Conservation (phyloP, 225 moss, liverwort and hornwort genomes). For the Bryoerythrophyllum caledonicum region DNA sequence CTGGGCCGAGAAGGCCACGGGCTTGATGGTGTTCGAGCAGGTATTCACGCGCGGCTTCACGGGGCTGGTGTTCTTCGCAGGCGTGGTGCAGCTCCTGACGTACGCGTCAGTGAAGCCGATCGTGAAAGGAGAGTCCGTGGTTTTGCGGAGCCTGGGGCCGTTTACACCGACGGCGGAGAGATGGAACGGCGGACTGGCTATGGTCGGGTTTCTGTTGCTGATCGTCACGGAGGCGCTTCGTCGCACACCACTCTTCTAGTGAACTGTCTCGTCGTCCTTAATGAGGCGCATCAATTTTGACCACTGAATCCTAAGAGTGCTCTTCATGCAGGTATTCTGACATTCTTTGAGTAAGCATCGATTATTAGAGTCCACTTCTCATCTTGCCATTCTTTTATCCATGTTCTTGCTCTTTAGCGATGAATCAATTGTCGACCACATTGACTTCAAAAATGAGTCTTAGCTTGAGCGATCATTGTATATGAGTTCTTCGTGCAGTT, state of each 20-base stretch:
- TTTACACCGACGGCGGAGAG: constrained; percentile 22
- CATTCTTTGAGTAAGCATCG: not conserved
- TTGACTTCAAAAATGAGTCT: too few species aligned
- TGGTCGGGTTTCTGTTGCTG: constrained; percentile 14
- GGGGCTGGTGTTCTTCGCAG: constrained; percentile 19
- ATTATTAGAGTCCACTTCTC: not conserved
- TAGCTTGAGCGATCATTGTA: not conserved
- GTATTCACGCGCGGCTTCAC: constrained; percentile 9
- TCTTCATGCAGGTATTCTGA: not conserved
- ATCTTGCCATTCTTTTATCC: not conserved
- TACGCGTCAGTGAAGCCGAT: constrained; percentile 23
- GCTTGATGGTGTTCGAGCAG: constrained; percentile 21
- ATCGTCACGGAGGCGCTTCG: constrained; percentile 18
- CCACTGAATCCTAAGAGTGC: not conserved
- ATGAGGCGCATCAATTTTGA: constrained; percentile 2
- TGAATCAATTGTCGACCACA: not conserved
- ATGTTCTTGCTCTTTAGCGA: not conserved
- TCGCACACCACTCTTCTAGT: constrained; percentile 9
- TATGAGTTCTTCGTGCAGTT: not conserved
- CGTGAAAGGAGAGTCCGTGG: constrained; percentile 6
- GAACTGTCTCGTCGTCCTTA: not conserved
- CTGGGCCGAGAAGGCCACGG: constrained; percentile 16
- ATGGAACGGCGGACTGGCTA: constrained; percentile 19
- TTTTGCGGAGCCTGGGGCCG: constrained; percentile 18
- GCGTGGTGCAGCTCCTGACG: constrained; percentile 14